These are phyloP conservation scores for Insectozyma bohioensis DNA, from an alignment of 1,139 yeast genomes.

Conservation along the genomic window DNA sequence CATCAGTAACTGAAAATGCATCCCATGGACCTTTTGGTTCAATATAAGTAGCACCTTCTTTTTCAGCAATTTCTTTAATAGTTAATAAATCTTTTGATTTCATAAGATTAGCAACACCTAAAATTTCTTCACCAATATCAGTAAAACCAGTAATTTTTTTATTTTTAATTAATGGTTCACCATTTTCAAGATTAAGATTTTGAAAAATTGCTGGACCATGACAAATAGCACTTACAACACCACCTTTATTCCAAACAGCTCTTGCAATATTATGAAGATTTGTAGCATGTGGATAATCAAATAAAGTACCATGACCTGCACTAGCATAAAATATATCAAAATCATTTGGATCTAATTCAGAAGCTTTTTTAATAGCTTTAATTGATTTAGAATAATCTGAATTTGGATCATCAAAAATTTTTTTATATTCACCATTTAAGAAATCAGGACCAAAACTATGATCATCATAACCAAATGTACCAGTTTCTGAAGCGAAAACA, in stretches of 20 bases:
- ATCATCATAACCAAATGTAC: conserved; percentile 53
- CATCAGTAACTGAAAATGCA: conserved; percentile 50
- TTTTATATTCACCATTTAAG: conserved; percentile 45
- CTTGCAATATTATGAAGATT: conserved; percentile 47
- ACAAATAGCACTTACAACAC: conserved; percentile 63
- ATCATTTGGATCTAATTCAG: conserved; percentile 46
- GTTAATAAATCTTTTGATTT: conserved; percentile 31
- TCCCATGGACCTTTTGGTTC: conserved; percentile 55
- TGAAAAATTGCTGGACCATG: conserved; percentile 63
- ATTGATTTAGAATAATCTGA: conserved; percentile 38
- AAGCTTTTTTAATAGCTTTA: conserved; percentile 38
- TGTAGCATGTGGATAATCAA: conserved; percentile 55
- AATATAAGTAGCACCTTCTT: conserved; percentile 43
- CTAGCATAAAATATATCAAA: conserved; percentile 57
- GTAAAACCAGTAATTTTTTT: conserved; percentile 62
- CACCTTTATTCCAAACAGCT: conserved; percentile 48
- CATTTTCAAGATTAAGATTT: conserved; percentile 36
- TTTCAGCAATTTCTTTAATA: conserved; percentile 33
- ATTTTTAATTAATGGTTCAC: conserved; percentile 48
- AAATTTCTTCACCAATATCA: conserved; percentile 48
- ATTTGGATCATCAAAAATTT: conserved; percentile 32
- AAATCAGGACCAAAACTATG: conserved; percentile 45
- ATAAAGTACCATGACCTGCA: conserved; percentile 65
- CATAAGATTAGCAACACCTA: conserved; percentile 38
- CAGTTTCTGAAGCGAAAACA: conserved; percentile 57